These are phyloP conservation scores for Coemansia sp. DNA, from an alignment of 192 early-diverging fungal genomes.

Conservation along the genomic window DNA sequence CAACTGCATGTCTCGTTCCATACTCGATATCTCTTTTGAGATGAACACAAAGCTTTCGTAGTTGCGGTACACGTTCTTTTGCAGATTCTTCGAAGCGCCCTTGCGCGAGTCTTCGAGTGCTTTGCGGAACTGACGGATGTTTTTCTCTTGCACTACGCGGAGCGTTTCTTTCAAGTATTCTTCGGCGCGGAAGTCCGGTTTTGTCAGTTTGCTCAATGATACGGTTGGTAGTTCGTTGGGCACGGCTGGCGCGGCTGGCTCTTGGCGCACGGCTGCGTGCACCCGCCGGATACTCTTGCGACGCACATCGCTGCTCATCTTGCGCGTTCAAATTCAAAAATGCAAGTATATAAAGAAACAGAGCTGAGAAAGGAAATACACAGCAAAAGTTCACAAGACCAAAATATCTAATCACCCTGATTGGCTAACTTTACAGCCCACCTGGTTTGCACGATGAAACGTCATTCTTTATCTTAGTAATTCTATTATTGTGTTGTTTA, in stretches of 20 bases:
- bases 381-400: too few species aligned
- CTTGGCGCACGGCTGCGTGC: slow-evolving; percentile 14
- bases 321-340: neutral
- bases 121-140: slow-evolving; percentile 54
- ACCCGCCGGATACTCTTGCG: slow-evolving; percentile 27
- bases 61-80: slow-evolving; percentile 71
- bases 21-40: slow-evolving; percentile 73
- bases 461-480: too few species aligned
- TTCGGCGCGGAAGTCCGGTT: slow-evolving; percentile 39
- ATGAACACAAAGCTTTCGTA: slow-evolving; percentile 77
- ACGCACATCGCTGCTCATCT: slow-evolving; percentile 7
- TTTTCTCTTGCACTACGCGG: slow-evolving; percentile 22
- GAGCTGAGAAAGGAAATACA: neutral
- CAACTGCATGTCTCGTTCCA: slow-evolving; percentile 69
- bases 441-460: too few species aligned
- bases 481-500: too few species aligned
- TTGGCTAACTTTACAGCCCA: too few species aligned
- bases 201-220: slow-evolving; percentile 37
- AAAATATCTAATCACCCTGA: too few species aligned
- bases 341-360: neutral
- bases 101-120: slow-evolving; percentile 60
- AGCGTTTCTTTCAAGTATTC: slow-evolving; percentile 46
- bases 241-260: neutral
- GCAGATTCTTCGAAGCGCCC: slow-evolving; percentile 60
- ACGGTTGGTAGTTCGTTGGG: slow-evolving; percentile 32